Percentiles rank a stretch among this genome's conserved stretches.
Evolutionary conservation across 495 filamentous ascomycete genomes (phyloP).

Genomic region (Xylaria curta): DNA sequence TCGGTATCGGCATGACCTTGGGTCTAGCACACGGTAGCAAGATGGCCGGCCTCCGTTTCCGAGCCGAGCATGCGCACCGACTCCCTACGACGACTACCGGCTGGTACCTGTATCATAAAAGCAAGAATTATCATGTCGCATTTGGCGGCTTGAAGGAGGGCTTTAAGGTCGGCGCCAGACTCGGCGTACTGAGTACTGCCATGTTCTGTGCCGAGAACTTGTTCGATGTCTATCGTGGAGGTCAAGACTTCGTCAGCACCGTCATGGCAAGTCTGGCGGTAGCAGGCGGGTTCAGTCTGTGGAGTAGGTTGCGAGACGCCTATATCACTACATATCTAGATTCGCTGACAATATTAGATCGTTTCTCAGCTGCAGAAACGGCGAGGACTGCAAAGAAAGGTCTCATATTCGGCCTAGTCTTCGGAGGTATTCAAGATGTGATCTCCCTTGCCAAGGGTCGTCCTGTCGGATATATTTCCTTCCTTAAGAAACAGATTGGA

Average conservation of each 20-base stretch:
- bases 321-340: neutral
- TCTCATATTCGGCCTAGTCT: constrained; percentile 75
- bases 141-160: constrained; percentile 79
- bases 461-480: constrained; percentile 74
- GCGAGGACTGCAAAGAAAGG: constrained; percentile 85
- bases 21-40: constrained; percentile 76
- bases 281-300: constrained; percentile 84
- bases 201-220: constrained; percentile 83
- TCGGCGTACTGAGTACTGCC: constrained; percentile 68
- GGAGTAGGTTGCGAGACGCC: constrained; percentile 63
- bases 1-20: constrained; percentile 68
- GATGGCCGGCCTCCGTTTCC: constrained; percentile 78
- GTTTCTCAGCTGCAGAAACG: constrained; percentile 79
- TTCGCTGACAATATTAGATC: constrained; percentile 57
- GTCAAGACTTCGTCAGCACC: constrained; percentile 75
- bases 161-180: constrained; percentile 71
- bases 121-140: constrained; percentile 86
- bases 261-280: constrained; percentile 80
- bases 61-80: constrained; percentile 93
- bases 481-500: constrained; percentile 55
- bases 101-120: constrained; percentile 98
- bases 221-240: constrained; percentile 76
- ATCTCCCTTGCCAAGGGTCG: constrained; percentile 69
- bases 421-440: constrained; percentile 81
- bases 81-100: constrained; percentile 79